Evolutionary conservation across 352 stramenopile species (phyloP), one percentile per base, ranked within the genome.

Genomic region (Globisporangium cederbergense): DNA sequence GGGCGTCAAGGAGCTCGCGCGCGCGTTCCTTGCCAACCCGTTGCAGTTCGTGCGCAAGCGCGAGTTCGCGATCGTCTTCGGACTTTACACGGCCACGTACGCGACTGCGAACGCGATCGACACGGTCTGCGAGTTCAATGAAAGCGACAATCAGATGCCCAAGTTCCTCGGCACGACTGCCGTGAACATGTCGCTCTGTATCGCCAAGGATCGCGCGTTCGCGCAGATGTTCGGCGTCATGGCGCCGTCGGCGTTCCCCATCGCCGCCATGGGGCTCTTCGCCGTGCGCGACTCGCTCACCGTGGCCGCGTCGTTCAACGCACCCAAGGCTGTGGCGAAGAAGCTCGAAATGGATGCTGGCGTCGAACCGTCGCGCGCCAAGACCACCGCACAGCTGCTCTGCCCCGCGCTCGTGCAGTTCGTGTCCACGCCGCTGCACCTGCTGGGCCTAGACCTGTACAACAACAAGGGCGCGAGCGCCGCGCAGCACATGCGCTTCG

Each of bases 131-230:
- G 89, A 97, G 55, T 80, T 70, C 58, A 66, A 36, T n/a, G 85
- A 90, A 34, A 70, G 61, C 20, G 84, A 96, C 74, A 90, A 71
- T 66, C 82, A 92, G 64, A 84, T 90, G 77, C 90, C 91, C 64
- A 96, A 96, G 76, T 97, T 97, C 65, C 51, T 96, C 38, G 76
- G 76, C 65, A 96, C 88, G 22, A 96, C 90, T 4, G 76, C 85
- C 6, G 91, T 96, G 62, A 97, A 97, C 74, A 96, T 97, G 84
- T 87, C 83, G 60, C 76, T 95, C 50, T 95, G 87, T 62, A 95
- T 97, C 57, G 84, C 87, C 65, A 97, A 97, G 67, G 91, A 97
- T 62, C 88, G 84, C 62, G 88, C 86, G n/a, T 97, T 97, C 64
- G 88, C 91, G 43, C 80, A 81, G 40, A 97, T 97, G 91, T 97